Percentiles rank a stretch among this genome's conserved stretches.
These are phyloP conservation scores for Globisporangium spiculum DNA, from an alignment of 352 stramenopile species.

Conservation along the genomic window DNA sequence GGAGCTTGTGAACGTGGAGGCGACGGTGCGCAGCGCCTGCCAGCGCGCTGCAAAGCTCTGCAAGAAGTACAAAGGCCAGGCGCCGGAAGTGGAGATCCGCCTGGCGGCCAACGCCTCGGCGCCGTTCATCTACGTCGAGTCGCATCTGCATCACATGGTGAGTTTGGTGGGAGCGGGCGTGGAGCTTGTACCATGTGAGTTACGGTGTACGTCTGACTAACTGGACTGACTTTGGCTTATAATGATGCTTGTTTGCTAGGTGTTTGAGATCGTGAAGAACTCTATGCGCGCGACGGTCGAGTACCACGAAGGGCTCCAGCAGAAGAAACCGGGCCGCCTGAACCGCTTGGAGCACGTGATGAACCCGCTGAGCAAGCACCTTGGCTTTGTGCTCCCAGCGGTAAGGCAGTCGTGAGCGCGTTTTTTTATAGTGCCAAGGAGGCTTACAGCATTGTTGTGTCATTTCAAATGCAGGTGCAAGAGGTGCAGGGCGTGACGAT, in stretches of 20 bases:
- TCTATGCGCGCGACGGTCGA: conserved; percentile 97
- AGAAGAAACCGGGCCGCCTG: conserved; percentile 33
- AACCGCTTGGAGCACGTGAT: conserved; percentile 67
- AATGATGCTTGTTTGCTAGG: neutral
- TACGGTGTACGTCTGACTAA: neutral
- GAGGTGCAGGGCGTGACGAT: conserved; percentile 68
- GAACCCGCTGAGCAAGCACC: conserved; percentile 54
- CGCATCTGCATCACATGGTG: conserved; percentile 87
- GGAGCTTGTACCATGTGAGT: neutral
- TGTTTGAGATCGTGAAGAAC: conserved; percentile 98
- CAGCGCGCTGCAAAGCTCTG: conserved; percentile 57
- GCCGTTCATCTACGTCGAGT: conserved; percentile 82
- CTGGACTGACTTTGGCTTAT: neutral
- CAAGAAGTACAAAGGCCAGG: conserved; percentile 46
- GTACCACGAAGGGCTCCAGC: conserved; percentile 79
- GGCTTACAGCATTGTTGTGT: neutral
- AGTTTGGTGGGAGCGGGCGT: neutral
- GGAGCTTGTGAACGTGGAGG: conserved; percentile 66
- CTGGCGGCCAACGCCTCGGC: conserved; percentile 41
- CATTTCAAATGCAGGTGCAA: conserved; percentile 20
- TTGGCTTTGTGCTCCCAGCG: conserved; percentile 72
- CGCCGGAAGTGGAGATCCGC: conserved; percentile 58
- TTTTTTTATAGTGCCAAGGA: neutral
- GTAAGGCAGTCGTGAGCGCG: conserved; percentile 23
- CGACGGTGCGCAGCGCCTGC: conserved; percentile 57